These are phyloP conservation scores for Solanum hybrid DNA, from an alignment of 305 asterid genomes.

Conservation along the genomic window DNA sequence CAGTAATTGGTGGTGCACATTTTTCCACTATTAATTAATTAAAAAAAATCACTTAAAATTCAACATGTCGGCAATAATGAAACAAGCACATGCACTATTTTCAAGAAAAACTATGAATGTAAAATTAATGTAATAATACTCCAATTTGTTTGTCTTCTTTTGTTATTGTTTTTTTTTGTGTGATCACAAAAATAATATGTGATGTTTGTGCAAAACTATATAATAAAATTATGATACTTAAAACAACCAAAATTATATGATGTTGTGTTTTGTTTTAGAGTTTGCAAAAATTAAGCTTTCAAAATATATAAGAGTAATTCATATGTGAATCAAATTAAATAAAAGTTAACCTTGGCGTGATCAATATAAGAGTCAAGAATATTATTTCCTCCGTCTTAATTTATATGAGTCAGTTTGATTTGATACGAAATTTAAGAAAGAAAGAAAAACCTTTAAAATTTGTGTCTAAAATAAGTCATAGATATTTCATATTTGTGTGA, in stretches of 20 bases:
- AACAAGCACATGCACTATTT: conserved; percentile 11
- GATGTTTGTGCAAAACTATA: conserved; percentile 10
- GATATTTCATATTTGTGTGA: background rate
- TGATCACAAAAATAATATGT: background rate
- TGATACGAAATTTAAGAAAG: too few relatives aligned
- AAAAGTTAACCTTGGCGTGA: background rate
- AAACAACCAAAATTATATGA: background rate
- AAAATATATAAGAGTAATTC: too few relatives aligned
- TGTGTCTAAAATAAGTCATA: too few relatives aligned
- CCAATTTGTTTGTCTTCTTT: background rate
- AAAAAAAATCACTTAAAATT: background rate
- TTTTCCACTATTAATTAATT: background rate
- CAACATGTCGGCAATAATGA: conserved; percentile 10
- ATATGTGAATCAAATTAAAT: background rate
- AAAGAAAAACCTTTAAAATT: too few relatives aligned
- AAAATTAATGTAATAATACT: background rate
- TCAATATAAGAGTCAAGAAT: background rate
- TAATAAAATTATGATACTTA: conserved; percentile 16
- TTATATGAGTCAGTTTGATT: background rate
- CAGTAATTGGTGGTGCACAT: conserved; percentile 16
- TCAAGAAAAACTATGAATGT: background rate
- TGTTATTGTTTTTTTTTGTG: background rate
- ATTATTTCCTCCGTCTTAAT: rapidly evolving
- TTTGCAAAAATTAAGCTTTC: background rate
- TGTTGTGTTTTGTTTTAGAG: background rate